phyloP scores from a whole-genome alignment of 148 eudicot species.

The Camellia sinensis region DNA sequence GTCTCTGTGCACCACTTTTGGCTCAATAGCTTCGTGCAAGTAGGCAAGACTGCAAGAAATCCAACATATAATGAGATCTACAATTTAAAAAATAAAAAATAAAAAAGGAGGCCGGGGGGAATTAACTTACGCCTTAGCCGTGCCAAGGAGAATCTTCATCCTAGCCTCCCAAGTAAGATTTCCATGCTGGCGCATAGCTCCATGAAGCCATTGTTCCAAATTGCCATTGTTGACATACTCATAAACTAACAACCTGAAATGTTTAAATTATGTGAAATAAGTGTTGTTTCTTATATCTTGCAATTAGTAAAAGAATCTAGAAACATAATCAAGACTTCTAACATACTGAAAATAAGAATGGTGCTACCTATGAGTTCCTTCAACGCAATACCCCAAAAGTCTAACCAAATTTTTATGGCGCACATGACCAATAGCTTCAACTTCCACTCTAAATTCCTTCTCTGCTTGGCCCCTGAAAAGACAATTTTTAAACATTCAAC shows the following conservation, averaged over 20 bases:
- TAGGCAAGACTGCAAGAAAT: constrained; percentile 60
- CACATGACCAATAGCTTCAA: constrained; percentile 73
- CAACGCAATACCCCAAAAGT: constrained; percentile 65
- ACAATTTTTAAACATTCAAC: constrained; percentile 13
- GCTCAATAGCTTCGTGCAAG: constrained; percentile 77
- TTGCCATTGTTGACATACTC: constrained; percentile 80
- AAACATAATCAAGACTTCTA: not conserved
- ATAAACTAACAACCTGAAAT: constrained; percentile 39
- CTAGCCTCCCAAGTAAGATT: constrained; percentile 79
- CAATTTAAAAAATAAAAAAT: not conserved
- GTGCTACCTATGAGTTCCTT: constrained; percentile 67
- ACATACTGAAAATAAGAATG: not conserved
- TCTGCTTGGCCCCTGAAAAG: constrained; percentile 60
- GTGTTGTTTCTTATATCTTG: not conserved
- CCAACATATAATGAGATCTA: constrained; percentile 3
- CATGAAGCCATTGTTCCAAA: constrained; percentile 82
- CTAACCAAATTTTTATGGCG: constrained; percentile 70
- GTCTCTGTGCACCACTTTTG: constrained; percentile 81
- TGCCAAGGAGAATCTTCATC: constrained; percentile 62
- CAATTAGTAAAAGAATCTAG: not conserved
- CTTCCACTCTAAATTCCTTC: constrained; percentile 73
- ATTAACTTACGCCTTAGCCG: constrained; percentile 72
- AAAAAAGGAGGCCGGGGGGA: not conserved
- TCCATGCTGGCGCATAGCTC: constrained; percentile 69
- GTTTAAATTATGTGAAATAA: not conserved